Evolutionary conservation across 1,139 yeast species (phyloP), one percentile per base, ranked within the genome.

Genomic region (Spathaspora sp.): DNA sequence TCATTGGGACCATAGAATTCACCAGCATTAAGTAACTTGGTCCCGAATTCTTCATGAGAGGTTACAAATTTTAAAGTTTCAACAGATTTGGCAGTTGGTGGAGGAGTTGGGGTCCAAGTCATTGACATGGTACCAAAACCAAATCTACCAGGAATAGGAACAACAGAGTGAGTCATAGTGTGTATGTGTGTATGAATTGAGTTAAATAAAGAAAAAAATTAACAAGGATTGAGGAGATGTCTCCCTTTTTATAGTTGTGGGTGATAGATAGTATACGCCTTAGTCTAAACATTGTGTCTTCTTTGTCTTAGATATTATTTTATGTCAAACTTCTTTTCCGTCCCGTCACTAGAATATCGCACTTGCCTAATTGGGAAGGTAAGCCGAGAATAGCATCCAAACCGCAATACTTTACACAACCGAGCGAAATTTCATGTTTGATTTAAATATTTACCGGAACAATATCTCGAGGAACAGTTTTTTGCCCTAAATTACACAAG

Each of bases 111-210:
- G 6, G 67, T 66, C 81, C 82, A 75, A 3, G 89, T 81, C 62
- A 82, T 64, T 31, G 81, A 74, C 89, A 84, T 82, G 54, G 84
- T 74, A 41, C 89, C 89, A 55, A 67, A 80, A 38, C 88, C 88
- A 48, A 72, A 65, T 29, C 59, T 60, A 46, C 70, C 67, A 10
- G 62, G 49, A 38, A 65, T 54, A 45, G 52, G 42, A 43, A 64
- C 55, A 43, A 58, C 56, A 24, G 43, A 33, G 31, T 43, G 39
- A 27, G 49, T 40, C 50, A 47, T 48, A 42, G 31, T 44, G 16
- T n/a, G 47, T 43, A n/a, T 44, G 31, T 44, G 16, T n/a, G 47
- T 43, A n/a, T 11, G 2, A 7, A 18, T 33, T 36, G 27, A 29
- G 13, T 36, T 33, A 24, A 24, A 11, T 2, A 23, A 31, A 31